phyloP scores from a whole-genome alignment of 2,329 filamentous ascomycete species.

The Penicillium expansum region DNA sequence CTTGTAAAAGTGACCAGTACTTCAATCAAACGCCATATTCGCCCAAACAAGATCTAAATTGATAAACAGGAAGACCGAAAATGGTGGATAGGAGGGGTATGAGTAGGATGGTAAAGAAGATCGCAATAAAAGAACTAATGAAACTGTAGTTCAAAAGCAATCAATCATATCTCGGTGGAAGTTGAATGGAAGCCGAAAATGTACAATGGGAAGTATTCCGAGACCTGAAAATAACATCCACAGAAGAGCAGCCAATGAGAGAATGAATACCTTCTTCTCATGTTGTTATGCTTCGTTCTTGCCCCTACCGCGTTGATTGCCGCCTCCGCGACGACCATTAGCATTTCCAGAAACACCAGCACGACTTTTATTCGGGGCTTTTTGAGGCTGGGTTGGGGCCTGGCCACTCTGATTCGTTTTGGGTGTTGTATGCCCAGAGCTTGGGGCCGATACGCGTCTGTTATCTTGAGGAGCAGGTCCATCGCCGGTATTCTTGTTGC shows the following conservation, averaged over 20 bases:
- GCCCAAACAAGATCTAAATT: background rate
- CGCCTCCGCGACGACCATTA: slow-evolving; percentile 27
- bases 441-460: background rate
- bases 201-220: background rate
- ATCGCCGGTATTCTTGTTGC: slow-evolving; percentile 15
- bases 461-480: slow-evolving; percentile 4
- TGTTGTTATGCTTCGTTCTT: slow-evolving; percentile 15
- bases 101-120: background rate
- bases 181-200: background rate
- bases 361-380: slow-evolving; percentile 13
- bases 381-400: slow-evolving; percentile 10
- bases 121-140: background rate
- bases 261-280: background rate
- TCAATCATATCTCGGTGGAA: background rate
- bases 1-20: background rate
- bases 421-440: background rate
- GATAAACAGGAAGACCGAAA: background rate
- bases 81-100: background rate
- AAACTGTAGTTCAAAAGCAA: background rate
- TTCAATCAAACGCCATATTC: background rate
- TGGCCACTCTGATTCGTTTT: slow-evolving; percentile 18
- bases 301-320: slow-evolving; percentile 18
- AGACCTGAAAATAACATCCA: background rate
- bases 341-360: slow-evolving; percentile 4
- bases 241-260: background rate